These are phyloP conservation scores for Mycosarcoma mackinlayi DNA, from an alignment of 1,284 basidiomycete genomes.

Conservation along the genomic window DNA sequence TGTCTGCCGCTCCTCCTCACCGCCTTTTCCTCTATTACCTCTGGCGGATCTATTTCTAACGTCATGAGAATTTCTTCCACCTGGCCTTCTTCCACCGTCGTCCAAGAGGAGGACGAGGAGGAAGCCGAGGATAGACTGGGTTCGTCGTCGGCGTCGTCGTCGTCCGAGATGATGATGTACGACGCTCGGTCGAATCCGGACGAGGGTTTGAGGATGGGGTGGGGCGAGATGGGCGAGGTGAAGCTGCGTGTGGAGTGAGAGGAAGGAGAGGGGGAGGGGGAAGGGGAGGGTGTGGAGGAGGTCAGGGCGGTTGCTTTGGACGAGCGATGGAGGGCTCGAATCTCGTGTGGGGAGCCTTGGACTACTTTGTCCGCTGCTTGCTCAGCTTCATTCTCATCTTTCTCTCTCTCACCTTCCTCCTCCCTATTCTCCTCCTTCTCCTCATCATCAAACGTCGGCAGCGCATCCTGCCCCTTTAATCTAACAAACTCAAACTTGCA, in stretches of 20 bases:
- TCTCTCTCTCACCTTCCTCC: not conserved
- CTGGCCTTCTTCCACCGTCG: not conserved
- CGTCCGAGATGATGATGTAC: constrained; percentile 32
- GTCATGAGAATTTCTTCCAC: not conserved
- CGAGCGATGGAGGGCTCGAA: not conserved
- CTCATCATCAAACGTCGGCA: constrained; percentile 38
- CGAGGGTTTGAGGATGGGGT: constrained; percentile 9
- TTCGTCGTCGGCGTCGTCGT: constrained; percentile 2
- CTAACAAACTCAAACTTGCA: constrained; percentile 38
- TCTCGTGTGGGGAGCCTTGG: no score
- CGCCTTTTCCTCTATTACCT: not conserved
- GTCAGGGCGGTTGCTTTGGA: not conserved
- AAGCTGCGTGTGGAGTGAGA: constrained; percentile 3
- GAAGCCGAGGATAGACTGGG: not conserved
- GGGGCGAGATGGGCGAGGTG: constrained; percentile 3
- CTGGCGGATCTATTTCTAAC: not conserved
- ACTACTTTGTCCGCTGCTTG: not conserved
- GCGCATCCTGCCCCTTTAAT: constrained; percentile 19
- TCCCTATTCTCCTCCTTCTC: not conserved
- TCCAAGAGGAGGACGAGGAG: not conserved
- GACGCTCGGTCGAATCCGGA: constrained; percentile 13
- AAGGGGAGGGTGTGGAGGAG: not conserved
- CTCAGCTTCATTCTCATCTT: not conserved
- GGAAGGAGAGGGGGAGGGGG: constrained; percentile 3
- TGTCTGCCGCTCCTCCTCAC: not conserved